Conservation (phyloP, 75 land plant species). For the Adiantum capillusveneris region DNA sequence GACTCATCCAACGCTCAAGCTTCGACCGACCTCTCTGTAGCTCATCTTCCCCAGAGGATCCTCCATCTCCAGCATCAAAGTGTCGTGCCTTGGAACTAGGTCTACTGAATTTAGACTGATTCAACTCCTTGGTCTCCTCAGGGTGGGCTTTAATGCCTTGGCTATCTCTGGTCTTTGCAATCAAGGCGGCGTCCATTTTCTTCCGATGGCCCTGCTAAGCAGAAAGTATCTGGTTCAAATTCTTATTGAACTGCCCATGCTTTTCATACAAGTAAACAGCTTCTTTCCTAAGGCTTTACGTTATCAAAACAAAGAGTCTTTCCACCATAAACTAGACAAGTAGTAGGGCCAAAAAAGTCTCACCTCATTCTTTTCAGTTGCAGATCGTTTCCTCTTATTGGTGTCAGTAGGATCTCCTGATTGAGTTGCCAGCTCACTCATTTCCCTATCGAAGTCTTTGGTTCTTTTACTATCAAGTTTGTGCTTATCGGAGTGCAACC, state of each 20-base stretch:
- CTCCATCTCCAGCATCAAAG: conserved; percentile 63
- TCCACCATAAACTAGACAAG: too few species aligned
- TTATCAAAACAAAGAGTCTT: too few species aligned
- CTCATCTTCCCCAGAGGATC: conserved; percentile 9
- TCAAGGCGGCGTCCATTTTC: too few species aligned
- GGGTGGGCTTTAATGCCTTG: too few species aligned
- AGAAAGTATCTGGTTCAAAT: too few species aligned
- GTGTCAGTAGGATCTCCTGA: neutral
- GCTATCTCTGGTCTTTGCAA: too few species aligned
- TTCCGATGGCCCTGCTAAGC: too few species aligned
- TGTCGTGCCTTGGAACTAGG: neutral
- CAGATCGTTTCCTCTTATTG: conserved; percentile 3
- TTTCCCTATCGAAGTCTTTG: conserved; percentile 3
- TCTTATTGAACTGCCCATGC: too few species aligned
- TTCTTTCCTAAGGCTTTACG: too few species aligned
- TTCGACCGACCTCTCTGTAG: conserved; percentile 64
- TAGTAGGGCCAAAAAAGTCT: too few species aligned
- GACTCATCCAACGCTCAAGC: conserved; percentile 91
- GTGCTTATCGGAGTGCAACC: neutral
- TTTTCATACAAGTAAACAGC: too few species aligned
- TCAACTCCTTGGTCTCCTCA: too few species aligned
- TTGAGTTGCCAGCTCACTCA: neutral
- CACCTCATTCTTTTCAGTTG: conserved; percentile 3
- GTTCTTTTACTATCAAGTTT: neutral
- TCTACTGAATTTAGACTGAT: neutral